Evolutionary conservation across 2,329 filamentous ascomycete species (phyloP).

Genomic region (Xylariaceae sp.): DNA sequence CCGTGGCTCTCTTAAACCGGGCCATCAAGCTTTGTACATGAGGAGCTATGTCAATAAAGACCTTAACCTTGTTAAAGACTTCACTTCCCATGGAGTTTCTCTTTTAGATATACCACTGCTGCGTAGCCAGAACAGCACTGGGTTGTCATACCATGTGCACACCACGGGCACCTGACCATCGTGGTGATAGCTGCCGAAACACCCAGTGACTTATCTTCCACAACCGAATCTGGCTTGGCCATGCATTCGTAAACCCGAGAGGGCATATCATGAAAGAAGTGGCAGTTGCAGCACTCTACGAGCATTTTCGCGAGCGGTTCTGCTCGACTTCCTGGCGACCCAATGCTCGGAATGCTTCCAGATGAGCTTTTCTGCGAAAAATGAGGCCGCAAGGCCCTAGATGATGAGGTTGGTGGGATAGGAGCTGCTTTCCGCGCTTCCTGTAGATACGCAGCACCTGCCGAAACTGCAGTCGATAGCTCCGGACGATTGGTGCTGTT

Average conservation of each 20-base stretch:
- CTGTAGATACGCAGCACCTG: slow-evolving; percentile 44
- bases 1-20: background rate
- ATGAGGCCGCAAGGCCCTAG: slow-evolving; percentile 37
- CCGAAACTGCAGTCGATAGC: slow-evolving; percentile 30
- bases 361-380: slow-evolving; percentile 35
- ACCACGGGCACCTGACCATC: slow-evolving; percentile 74
- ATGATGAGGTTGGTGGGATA: slow-evolving; percentile 30
- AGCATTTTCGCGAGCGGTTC: slow-evolving; percentile 66
- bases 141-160: slow-evolving; percentile 71
- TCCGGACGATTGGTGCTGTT: slow-evolving; percentile 35
- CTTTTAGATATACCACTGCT: slow-evolving; percentile 69
- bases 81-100: slow-evolving; percentile 59
- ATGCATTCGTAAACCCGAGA: slow-evolving; percentile 69
- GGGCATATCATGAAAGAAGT: slow-evolving; percentile 70
- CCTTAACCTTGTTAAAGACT: background rate
- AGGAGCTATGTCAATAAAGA: background rate
- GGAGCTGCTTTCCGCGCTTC: slow-evolving; percentile 44
- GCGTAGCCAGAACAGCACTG: slow-evolving; percentile 72
- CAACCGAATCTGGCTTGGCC: slow-evolving; percentile 61
- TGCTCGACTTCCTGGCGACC: slow-evolving; percentile 24
- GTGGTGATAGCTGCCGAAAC: slow-evolving; percentile 64
- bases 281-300: slow-evolving; percentile 69
- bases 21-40: too few species aligned
- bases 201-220: slow-evolving; percentile 57
- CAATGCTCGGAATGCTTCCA: slow-evolving; percentile 30